These are phyloP conservation scores for Cyphellophora europaea DNA, from an alignment of 2,329 filamentous ascomycete species.

Conservation along the genomic window DNA sequence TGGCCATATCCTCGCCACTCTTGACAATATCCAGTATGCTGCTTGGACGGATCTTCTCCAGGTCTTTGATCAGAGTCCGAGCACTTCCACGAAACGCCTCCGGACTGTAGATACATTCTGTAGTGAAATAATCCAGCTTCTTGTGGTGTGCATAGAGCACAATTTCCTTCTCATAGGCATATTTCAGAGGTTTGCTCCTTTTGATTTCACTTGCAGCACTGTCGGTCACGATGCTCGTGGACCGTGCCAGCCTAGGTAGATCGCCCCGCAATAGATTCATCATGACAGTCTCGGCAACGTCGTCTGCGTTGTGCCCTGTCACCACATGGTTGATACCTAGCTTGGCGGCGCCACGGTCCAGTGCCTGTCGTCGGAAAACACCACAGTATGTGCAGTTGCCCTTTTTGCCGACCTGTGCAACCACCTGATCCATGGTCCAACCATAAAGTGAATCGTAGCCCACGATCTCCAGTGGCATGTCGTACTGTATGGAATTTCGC, in stretches of 20 bases:
- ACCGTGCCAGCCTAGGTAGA: conserved; percentile 73
- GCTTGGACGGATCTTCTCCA: conserved; percentile 86
- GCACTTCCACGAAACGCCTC: conserved; percentile 94
- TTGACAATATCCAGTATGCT: conserved; percentile 91
- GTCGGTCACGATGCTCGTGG: conserved; percentile 80
- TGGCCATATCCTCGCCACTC: conserved; percentile 93
- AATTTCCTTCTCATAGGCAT: conserved; percentile 98
- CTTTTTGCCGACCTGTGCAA: conserved; percentile 92
- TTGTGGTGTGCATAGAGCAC: conserved; percentile 96
- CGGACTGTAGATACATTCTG: conserved; percentile 95
- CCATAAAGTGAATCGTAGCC: conserved; percentile 92
- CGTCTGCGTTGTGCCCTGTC: conserved; percentile 95
- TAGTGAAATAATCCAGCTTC: conserved; percentile 94
- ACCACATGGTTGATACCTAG: conserved; percentile 87
- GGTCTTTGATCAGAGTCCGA: conserved; percentile 82
- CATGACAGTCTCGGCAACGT: conserved; percentile 91
- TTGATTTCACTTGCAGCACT: conserved; percentile 77
- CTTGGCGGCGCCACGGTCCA: conserved; percentile 84
- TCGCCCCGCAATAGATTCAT: conserved; percentile 96
- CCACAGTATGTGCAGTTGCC: conserved; percentile 99
- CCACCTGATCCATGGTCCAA: conserved; percentile 99
- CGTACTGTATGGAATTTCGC: conserved; percentile 81
- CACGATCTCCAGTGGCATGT: conserved; percentile 83
- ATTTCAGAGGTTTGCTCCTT: conserved; percentile 92
- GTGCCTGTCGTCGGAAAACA: conserved; percentile 85